Percentiles rank a stretch among this genome's conserved stretches.
Evolutionary conservation across 78 protist species (phyloP).

Genomic region (Paulinella micropora): DNA sequence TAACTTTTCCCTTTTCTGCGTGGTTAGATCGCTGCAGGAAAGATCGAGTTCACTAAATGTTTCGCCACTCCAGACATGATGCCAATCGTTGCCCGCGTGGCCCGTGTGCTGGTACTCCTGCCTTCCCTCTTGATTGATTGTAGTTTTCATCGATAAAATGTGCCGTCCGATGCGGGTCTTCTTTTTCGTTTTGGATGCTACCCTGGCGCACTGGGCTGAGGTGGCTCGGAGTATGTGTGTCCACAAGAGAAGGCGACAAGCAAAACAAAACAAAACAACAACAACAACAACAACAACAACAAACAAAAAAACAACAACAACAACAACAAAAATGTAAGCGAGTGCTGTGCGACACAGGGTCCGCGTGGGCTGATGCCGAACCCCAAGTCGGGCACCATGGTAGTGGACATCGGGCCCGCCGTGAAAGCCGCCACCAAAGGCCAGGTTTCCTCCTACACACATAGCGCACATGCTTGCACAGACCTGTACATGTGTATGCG

Average conservation of each 20-base stretch:
- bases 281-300: too few relatives aligned
- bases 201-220: not conserved
- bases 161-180: too few relatives aligned
- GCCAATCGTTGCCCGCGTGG: not conserved
- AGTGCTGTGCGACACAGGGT: not conserved
- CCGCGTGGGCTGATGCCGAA: slow-evolving; percentile 23
- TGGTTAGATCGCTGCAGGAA: too few relatives aligned
- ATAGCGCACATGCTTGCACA: too few relatives aligned
- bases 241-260: not conserved
- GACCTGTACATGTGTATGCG: too few relatives aligned
- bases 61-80: slow-evolving; percentile 18
- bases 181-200: too few relatives aligned
- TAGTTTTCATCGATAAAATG: not conserved
- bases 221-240: not conserved
- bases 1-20: too few relatives aligned
- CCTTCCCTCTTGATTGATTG: not conserved
- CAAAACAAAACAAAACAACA: too few relatives aligned
- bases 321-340: too few relatives aligned
- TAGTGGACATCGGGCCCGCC: not conserved
- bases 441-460: too few relatives aligned
- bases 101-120: slow-evolving; percentile 3
- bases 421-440: not conserved
- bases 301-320: too few relatives aligned
- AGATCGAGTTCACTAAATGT: not conserved
- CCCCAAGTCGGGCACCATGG: slow-evolving; percentile 20